A percentile compares a stretch with the other conserved stretches of the same genome.
Evolutionary conservation across 2,329 filamentous ascomycete genomes (phyloP).

Genomic region (Ophiostoma quercus): DNA sequence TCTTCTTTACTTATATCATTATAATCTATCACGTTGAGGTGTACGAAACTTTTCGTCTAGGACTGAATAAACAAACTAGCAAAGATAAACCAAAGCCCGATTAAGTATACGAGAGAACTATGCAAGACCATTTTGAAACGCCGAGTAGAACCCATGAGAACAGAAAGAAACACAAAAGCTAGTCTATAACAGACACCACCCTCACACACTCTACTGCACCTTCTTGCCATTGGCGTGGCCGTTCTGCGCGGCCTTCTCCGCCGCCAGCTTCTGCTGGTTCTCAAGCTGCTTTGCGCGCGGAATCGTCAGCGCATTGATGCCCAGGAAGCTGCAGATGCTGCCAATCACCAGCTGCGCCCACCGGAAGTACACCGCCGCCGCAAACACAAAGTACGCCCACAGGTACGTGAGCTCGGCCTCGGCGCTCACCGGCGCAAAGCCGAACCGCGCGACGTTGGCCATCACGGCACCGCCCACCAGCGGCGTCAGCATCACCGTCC

Average conservation of each 20-base stretch:
- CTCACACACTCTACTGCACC: no score
- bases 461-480: constrained; percentile 79
- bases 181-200: background rate
- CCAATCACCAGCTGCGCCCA: constrained; percentile 91
- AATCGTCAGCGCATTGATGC: constrained; percentile 93
- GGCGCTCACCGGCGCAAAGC: constrained; percentile 53
- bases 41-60: no score
- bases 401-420: constrained; percentile 73
- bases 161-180: no score
- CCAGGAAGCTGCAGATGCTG: constrained; percentile 84
- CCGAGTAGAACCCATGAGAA: background rate
- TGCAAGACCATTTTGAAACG: background rate
- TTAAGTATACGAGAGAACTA: background rate
- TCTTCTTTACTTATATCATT: no score
- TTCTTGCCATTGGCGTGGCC: constrained; percentile 30
- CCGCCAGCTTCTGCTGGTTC: constrained; percentile 42
- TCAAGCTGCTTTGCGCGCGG: constrained; percentile 55
- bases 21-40: no score
- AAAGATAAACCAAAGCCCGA: no score
- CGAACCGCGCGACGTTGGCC: constrained; percentile 63
- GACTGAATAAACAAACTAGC: no score
- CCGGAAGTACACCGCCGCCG: constrained; percentile 77
- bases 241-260: constrained; percentile 27
- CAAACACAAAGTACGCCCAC: constrained; percentile 76
- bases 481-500: constrained; percentile 85